Evolutionary conservation across 441 rosid species (phyloP).

Genomic region (Pelargonium fulgidum): DNA sequence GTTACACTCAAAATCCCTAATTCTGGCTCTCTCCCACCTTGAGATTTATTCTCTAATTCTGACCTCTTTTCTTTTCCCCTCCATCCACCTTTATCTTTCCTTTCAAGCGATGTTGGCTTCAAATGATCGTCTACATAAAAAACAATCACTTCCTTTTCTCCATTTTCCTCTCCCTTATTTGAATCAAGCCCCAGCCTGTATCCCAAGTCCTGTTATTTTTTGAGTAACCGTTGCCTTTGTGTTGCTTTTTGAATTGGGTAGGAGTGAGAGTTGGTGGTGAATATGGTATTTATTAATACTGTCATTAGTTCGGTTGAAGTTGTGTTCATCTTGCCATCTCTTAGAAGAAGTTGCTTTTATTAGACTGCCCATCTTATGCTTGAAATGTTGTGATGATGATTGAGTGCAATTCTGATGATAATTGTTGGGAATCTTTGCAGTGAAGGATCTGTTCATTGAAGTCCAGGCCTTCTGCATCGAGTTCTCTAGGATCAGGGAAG

Average conservation of each 20-base stretch:
- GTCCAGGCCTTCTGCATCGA: conserved; percentile 97
- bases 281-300: background rate
- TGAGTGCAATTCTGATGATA: background rate
- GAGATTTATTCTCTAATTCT: background rate
- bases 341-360: background rate
- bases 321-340: background rate
- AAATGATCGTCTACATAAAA: background rate
- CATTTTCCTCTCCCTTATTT: background rate
- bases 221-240: background rate
- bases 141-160: background rate
- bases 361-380: background rate
- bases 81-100: background rate
- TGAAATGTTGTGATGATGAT: background rate
- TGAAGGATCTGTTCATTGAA: conserved; percentile 89
- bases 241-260: background rate
- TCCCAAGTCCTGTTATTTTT: background rate
- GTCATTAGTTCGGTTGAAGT: background rate
- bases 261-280: no score
- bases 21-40: background rate
- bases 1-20: background rate
- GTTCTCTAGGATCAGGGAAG: conserved; percentile 88
- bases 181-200: background rate
- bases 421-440: conserved; percentile 34
- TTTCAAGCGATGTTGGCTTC: background rate
- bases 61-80: background rate